phyloP scores from a whole-genome alignment of 1,139 yeast species.

The Arxiozyma bovina region DNA sequence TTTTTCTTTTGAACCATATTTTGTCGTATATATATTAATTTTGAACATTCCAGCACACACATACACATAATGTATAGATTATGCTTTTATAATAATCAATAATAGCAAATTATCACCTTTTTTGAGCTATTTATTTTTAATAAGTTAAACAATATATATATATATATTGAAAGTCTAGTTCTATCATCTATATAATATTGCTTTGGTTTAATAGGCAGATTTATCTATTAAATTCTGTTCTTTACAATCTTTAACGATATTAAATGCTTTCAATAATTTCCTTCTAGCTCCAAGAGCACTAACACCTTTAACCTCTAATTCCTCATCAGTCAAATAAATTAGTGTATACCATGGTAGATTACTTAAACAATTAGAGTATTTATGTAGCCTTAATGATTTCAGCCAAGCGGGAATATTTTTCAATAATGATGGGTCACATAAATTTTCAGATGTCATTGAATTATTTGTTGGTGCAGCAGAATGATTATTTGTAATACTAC shows the following conservation, averaged over 20 bases:
- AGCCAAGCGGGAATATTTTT: slow-evolving; percentile 88
- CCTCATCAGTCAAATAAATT: slow-evolving; percentile 58
- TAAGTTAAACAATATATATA: no score
- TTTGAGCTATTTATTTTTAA: no score
- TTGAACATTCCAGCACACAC: no score
- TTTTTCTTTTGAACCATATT: background rate
- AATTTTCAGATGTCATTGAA: slow-evolving; percentile 38
- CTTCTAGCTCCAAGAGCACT: slow-evolving; percentile 92
- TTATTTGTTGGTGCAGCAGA: slow-evolving; percentile 3
- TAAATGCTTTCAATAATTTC: slow-evolving; percentile 84
- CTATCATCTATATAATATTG: background rate
- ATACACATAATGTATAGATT: no score
- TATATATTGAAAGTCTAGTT: no score
- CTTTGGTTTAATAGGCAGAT: slow-evolving; percentile 16
- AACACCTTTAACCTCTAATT: slow-evolving; percentile 73
- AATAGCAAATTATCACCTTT: no score
- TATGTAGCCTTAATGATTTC: slow-evolving; percentile 79
- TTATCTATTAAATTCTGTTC: slow-evolving; percentile 31
- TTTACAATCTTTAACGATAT: slow-evolving; percentile 52
- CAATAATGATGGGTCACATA: slow-evolving; percentile 55
- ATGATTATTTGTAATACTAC: slow-evolving; percentile 3
- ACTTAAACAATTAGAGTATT: slow-evolving; percentile 78
- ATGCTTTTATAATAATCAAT: no score
- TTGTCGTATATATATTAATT: no score
- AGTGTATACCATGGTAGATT: slow-evolving; percentile 72